Base-by-base conservation (phyloP, 129 eudicot species). In the Scalesia atractyloides region DNA sequence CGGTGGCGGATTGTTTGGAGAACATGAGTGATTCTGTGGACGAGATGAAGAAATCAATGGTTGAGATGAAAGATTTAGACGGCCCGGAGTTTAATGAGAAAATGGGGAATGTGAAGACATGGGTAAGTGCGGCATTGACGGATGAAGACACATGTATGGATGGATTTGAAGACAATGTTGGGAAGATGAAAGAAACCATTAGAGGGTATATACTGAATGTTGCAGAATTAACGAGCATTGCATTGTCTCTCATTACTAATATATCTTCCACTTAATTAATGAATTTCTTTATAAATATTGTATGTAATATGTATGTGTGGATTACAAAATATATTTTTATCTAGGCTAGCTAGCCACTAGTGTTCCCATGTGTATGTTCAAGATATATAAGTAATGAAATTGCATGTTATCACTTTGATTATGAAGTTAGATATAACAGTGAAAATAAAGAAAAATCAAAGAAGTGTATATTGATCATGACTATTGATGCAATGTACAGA, bases 71-170 rank as follows among this genome's bases (percentile, higher is more conserved):
- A 61, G 80, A 51, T 4, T 68, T 78, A 7, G 80, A 74, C 1
- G 86, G 81, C 1, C 77, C 83, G 12, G 86, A 78, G 43, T 69
- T 74, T 39, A 12, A 47, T 1, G 81, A 74, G 77, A 78, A 78
- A 26, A 82, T 82, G 81, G 83, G 77, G 75, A 78, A 84, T 69
- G 81, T 81, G 50, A 77, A 72, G 81, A 84, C 88, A 14, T 81
- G 88, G 88, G 84, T 84, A 15, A 84, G 88, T 75, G 88, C 88
- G 4, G 88, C 88, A 0, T 57, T 84, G 77, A 84, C 88, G 0
- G 79, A 84, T 69, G 88, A 80, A 73, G 81, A 84, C 26, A 84
- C 85, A 9, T 84, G 88, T 78, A 76, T 77, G 82, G 83, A 81
- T 56, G 88, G 88, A 37, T 73, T 84, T 81, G 75, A 77, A 41